Conservation (phyloP, 169 alveolate genomes). For the Cryptosporidium sp. region DNA sequence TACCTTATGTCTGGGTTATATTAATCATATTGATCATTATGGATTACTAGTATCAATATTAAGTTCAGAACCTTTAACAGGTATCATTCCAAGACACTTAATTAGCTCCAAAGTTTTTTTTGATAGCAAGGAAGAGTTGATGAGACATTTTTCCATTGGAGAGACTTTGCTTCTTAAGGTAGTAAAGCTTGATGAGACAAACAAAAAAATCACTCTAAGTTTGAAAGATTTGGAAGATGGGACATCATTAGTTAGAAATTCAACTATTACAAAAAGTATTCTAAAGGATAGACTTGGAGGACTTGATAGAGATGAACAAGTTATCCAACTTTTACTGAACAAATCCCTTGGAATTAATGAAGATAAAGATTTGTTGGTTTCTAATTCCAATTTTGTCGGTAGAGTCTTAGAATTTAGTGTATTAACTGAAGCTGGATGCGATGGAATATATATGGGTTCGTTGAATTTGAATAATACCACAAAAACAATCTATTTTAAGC, state of each 20-base stretch:
- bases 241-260: background rate
- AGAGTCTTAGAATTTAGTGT: background rate
- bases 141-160: constrained; percentile 24
- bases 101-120: constrained; percentile 24
- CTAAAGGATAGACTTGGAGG: constrained; percentile 8
- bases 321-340: background rate
- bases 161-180: constrained; percentile 45
- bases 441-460: background rate
- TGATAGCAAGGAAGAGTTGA: constrained; percentile 31
- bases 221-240: constrained; percentile 14
- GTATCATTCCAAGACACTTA: constrained; percentile 50
- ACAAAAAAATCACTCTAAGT: constrained; percentile 28
- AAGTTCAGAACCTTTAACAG: constrained; percentile 23
- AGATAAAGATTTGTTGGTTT: background rate
- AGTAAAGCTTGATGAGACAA: constrained; percentile 6
- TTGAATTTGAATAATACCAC: background rate
- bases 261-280: background rate
- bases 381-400: background rate
- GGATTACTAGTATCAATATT: constrained; percentile 34
- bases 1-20: constrained; percentile 16
- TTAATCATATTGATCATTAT: constrained; percentile 49
- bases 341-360: background rate
- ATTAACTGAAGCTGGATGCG: background rate
- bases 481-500: background rate
- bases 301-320: background rate